Evolutionary conservation across 768 basidiomycete species (phyloP).

Genomic region (Trametes gibbosa): DNA sequence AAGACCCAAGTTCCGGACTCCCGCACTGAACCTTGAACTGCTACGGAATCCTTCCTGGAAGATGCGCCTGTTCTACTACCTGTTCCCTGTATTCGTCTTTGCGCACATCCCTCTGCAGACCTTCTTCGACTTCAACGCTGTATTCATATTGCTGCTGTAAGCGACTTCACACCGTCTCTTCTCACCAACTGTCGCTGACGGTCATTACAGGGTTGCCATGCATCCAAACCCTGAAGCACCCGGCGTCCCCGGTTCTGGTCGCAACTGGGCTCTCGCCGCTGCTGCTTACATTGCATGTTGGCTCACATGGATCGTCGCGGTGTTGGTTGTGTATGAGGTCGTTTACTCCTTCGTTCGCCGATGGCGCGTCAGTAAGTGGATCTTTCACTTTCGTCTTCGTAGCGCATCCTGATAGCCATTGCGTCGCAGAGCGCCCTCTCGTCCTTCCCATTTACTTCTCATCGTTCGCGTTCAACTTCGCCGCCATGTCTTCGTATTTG

Average conservation of each 20-base stretch:
- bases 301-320: conserved; percentile 67
- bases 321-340: conserved; percentile 75
- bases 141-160: conserved; percentile 80
- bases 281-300: conserved; percentile 85
- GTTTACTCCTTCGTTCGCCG: conserved; percentile 71
- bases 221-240: conserved; percentile 68
- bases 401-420: neutral
- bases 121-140: conserved; percentile 87
- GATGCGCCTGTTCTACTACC: conserved; percentile 61
- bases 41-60: conserved; percentile 56
- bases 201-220: conserved; percentile 58
- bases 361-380: conserved; percentile 75
- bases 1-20: conserved; percentile 66
- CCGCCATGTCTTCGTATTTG: conserved; percentile 74
- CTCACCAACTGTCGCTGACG: conserved; percentile 2
- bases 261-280: conserved; percentile 78
- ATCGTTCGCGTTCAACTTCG: conserved; percentile 70
- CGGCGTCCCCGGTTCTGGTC: conserved; percentile 67
- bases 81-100: conserved; percentile 69
- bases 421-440: conserved; percentile 66
- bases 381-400: conserved; percentile 3
- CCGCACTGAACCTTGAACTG: conserved; percentile 65
- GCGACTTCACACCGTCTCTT: conserved; percentile 32
- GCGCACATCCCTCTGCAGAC: conserved; percentile 74
- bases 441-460: conserved; percentile 85